phyloP scores from a whole-genome alignment of 2,329 filamentous ascomycete genomes.

The Xylaria sp. region DNA sequence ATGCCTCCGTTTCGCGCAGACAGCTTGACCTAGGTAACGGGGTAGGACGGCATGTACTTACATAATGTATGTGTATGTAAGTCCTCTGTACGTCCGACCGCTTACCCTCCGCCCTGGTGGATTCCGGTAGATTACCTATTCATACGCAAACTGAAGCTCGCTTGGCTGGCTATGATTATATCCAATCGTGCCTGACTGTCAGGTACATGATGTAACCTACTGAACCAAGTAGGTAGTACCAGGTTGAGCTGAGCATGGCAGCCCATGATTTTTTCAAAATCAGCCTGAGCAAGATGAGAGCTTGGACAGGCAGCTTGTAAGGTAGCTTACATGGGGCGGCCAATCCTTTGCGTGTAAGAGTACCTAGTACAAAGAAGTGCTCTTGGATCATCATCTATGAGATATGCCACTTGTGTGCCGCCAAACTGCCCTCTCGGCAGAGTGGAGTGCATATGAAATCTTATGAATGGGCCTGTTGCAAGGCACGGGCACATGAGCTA shows the following conservation, averaged over 20 bases:
- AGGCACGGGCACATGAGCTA: background rate
- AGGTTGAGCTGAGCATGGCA: constrained; percentile 2
- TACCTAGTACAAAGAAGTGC: too few relatives aligned
- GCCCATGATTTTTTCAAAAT: background rate
- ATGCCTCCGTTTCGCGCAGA: background rate
- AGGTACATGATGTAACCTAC: background rate
- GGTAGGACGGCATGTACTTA: background rate
- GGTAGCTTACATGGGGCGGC: background rate
- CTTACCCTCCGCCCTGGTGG: background rate
- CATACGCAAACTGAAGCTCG: constrained; percentile 19
- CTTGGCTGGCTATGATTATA: constrained; percentile 2
- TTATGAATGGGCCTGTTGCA: background rate
- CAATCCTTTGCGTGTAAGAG: too few relatives aligned
- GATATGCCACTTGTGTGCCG: background rate
- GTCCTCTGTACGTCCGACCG: background rate
- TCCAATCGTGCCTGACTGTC: background rate
- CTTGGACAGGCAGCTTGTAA: background rate
- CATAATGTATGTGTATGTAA: too few relatives aligned
- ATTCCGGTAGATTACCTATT: constrained; percentile 4
- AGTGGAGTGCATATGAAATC: background rate
- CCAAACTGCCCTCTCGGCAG: background rate
- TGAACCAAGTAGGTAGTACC: background rate
- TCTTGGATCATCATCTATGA: too few relatives aligned
- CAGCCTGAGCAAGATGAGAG: background rate
- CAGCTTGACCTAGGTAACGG: background rate